Conservation (phyloP, 2,329 filamentous ascomycete genomes). For the Colletotrichum cuscutae region DNA sequence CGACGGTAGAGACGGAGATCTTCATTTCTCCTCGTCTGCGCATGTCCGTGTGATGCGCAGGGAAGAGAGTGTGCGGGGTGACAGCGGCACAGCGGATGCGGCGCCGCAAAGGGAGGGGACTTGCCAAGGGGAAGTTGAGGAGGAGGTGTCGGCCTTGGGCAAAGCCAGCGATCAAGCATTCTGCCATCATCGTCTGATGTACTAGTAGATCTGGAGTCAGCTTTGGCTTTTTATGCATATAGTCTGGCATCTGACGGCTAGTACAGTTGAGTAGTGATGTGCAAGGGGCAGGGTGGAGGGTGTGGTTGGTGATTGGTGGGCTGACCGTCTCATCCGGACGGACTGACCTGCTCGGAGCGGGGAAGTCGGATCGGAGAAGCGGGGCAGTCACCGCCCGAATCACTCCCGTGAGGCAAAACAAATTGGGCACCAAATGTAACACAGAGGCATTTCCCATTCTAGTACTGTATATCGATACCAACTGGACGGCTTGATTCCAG, state of each 20-base stretch:
- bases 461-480: too few species aligned
- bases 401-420: neutral
- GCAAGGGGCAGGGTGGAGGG: neutral
- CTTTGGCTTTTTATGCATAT: conserved; percentile 7
- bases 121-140: neutral
- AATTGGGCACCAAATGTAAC: neutral
- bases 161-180: neutral
- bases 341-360: neutral
- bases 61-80: neutral
- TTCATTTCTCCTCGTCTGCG: neutral
- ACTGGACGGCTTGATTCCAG: too few species aligned
- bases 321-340: neutral
- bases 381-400: neutral
- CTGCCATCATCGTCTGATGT: too few species aligned
- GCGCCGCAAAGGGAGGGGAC: too few species aligned
- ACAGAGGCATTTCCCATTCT: too few species aligned
- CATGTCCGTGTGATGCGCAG: neutral
- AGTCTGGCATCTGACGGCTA: neutral
- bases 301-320: neutral
- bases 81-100: neutral
- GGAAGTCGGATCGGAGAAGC: neutral
- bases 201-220: neutral
- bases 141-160: neutral
- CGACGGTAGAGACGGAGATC: conserved; percentile 1
- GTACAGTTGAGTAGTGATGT: neutral